These are phyloP conservation scores for Pseudonitzschia multistriata DNA, from an alignment of 108 stramenopile genomes.

Conservation along the genomic window DNA sequence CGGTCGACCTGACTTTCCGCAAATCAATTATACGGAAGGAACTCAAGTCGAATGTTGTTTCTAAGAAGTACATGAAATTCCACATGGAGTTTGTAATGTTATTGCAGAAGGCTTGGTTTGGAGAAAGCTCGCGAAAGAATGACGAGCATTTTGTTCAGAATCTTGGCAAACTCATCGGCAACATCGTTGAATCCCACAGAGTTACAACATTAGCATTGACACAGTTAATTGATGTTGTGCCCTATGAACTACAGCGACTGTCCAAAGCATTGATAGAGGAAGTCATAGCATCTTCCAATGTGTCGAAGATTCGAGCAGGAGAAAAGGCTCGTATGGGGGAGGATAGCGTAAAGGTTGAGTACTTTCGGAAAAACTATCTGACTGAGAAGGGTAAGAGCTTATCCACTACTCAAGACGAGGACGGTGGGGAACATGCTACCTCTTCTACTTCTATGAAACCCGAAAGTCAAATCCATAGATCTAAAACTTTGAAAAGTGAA, in stretches of 20 bases:
- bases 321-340: conserved; percentile 21
- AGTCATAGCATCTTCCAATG: conserved; percentile 6
- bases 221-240: conserved; percentile 20
- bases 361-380: conserved; percentile 17
- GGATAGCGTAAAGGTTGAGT: conserved; percentile 6
- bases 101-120: conserved; percentile 30
- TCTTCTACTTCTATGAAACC: neutral
- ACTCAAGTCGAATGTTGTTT: conserved; percentile 32
- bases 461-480: neutral
- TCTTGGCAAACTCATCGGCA: conserved; percentile 2
- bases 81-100: conserved; percentile 23
- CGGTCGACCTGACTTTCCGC: conserved; percentile 42
- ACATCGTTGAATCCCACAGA: conserved; percentile 1
- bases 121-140: conserved; percentile 5
- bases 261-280: conserved; percentile 17
- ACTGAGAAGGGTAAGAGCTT: neutral
- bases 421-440: neutral
- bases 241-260: conserved; percentile 10
- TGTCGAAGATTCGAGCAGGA: conserved; percentile 20
- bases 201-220: neutral
- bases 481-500: neutral
- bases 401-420: neutral
- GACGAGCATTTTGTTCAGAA: conserved; percentile 4
- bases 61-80: conserved; percentile 27
- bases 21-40: conserved; percentile 31